Base-by-base conservation (phyloP, 2,329 filamentous ascomycete species). In the Nothopassalora personata region DNA sequence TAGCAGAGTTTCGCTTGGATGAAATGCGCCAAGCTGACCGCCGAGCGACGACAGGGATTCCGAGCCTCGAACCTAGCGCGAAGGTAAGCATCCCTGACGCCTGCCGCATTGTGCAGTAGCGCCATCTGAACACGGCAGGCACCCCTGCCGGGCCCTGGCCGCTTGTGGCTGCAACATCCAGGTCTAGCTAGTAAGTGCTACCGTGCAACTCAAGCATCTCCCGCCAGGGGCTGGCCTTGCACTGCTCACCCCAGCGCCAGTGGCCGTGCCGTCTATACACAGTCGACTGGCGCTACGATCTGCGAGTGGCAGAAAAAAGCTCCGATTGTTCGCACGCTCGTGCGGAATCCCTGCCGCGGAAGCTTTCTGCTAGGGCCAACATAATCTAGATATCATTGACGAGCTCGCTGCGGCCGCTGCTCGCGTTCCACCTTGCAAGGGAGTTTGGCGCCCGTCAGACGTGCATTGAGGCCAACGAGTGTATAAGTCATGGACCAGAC, bases 301-400 rank as follows among this genome's bases (percentile, higher is more conserved):
- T 56, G 28, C 60, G 43, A 56, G 27, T 61, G 57, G 57, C 39
- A 45, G 47, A 61, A 61, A 61, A 61, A 59, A 48, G 48, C 56
- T 56, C 60, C 47, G 43, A 53, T 18, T 28, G 43, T 49, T 18
- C 18, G 43, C 19, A 43, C 33, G 39, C 50, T 33, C 46, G 46
- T 36, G 58, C 58, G 52, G 48, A 46, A 50, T 45, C 52, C 33
- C 53, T 57, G 45, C 39, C 36, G 54, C 58, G 50, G 59, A 58
- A 66, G 62, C 60, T 64, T 59, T 60, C 58, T 19, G 56, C 59
- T 61, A 59, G 58, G 56, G 49, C 45, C 50, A 59, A 60, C 62
- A 63, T 58, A 60, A 64, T 64, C 65, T 58, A 62, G 60, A 62
- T 64, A 63, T 64, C 63, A 62, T 64, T 60, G 63, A 67, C 62